Evolutionary conservation across 1,284 basidiomycete species (phyloP).

Genomic region (Filobasidium uniguttulatum): DNA sequence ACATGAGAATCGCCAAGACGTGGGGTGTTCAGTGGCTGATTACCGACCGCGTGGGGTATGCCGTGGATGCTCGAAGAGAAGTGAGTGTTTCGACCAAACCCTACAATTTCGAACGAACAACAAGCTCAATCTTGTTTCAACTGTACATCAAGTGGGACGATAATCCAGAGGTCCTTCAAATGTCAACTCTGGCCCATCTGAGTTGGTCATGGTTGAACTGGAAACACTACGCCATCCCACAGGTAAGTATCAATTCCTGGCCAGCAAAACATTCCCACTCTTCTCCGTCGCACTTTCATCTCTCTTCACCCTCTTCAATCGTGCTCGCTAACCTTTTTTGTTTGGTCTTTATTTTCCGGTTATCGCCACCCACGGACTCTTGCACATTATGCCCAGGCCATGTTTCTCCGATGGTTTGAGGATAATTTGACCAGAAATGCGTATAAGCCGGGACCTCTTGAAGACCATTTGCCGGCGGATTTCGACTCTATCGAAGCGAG

Average conservation of each 20-base stretch:
- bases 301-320: not conserved
- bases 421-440: constrained; percentile 11
- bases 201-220: constrained; percentile 33
- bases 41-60: constrained; percentile 50
- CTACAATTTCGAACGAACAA: too few relatives aligned
- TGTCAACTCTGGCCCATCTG: constrained; percentile 22
- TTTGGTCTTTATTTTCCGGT: too few relatives aligned
- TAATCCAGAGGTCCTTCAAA: constrained; percentile 14
- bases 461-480: too few relatives aligned
- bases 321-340: too few relatives aligned
- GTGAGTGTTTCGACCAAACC: constrained; percentile 21
- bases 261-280: too few relatives aligned
- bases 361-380: not conserved
- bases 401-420: constrained; percentile 9
- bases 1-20: constrained; percentile 84
- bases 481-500: too few relatives aligned
- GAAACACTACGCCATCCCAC: constrained; percentile 32
- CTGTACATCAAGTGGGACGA: constrained; percentile 14
- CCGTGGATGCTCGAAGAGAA: constrained; percentile 27
- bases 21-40: constrained; percentile 87
- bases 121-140: too few relatives aligned
- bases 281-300: not conserved
- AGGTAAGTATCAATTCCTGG: constrained; percentile 31
- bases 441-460: constrained; percentile 11
- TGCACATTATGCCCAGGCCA: constrained; percentile 9